Base-by-base conservation (phyloP, 768 basidiomycete genomes). In the Cyclocybe cylindracea region DNA sequence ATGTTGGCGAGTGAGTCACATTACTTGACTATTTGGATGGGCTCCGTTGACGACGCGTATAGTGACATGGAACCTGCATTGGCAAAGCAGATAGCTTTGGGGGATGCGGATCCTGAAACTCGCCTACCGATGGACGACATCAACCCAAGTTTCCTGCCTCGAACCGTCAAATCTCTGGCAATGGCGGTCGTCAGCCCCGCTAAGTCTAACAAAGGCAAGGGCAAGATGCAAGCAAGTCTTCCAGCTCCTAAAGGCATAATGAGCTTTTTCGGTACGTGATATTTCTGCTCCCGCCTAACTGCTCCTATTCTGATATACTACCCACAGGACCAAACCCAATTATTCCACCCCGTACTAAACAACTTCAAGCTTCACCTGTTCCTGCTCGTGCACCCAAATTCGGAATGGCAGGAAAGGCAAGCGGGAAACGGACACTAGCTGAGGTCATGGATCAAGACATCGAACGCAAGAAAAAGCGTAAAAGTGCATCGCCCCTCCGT, bases 121-220 rank as follows among this genome's bases (percentile, higher is more conserved):
- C 75, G 79, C 37, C 60, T 79, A 41, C 80, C 85, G 2, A 91
- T 96, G 77, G 67, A 76, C 29, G 94, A 97, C 63, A 91, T 92
- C 68, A 85, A 90, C 61, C 85, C 88, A 10, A 61, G 63, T 7
- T 90, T 79, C 64, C 62, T 70, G 39, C 88, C 90, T 48, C 68
- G 78, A 54, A 65, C 69, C 3, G 67, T 78, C 54, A 85, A 79
- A 63, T 61, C 74, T 39, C 62, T 69, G 49, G 58, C 62, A 2
- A 48, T 61, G 7, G 51, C 63, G 7, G 49, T 58, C 5, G 67
- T 65, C 32, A 61, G 57, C 8, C 54, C 55, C 10, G 60, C 42
- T 43, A 54, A 60, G 29, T 54, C 56, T 16, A 56, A 59, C 18
- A 83, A 76, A 58, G 73, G 69, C 33, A 85, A 85, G 61, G 78